Evolutionary conservation across 208 protist species (phyloP).

Genomic region (Angomonas deanei): DNA sequence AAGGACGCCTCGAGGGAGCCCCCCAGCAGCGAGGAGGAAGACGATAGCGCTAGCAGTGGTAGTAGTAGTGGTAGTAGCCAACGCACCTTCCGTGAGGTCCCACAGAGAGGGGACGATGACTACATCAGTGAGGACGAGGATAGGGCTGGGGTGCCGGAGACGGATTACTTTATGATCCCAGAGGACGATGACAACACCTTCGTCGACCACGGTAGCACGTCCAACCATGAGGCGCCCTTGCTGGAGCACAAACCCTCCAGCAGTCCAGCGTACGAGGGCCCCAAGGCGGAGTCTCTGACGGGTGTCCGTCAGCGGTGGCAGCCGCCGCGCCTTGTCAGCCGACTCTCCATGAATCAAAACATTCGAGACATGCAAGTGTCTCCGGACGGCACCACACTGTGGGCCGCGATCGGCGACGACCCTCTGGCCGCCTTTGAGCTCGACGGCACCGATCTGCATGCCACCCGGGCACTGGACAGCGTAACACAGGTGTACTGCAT

Average conservation of each 20-base stretch:
- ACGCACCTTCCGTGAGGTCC: no score
- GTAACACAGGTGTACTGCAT: slow-evolving; percentile 84
- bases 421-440: slow-evolving; percentile 56
- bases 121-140: neutral
- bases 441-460: slow-evolving; percentile 41
- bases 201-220: slow-evolving; percentile 76
- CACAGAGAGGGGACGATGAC: neutral
- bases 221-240: neutral
- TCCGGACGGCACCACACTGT: slow-evolving; percentile 58
- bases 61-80: no score
- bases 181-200: slow-evolving; percentile 86
- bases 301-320: neutral
- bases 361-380: slow-evolving; percentile 63
- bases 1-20: neutral
- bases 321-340: slow-evolving; percentile 34
- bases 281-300: neutral
- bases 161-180: slow-evolving; percentile 23
- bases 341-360: slow-evolving; percentile 29
- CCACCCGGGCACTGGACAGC: slow-evolving; percentile 35
- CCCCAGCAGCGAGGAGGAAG: neutral
- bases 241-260: neutral
- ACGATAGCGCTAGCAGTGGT: neutral
- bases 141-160: slow-evolving; percentile 21
- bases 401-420: slow-evolving; percentile 74
- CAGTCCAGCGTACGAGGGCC: neutral